Evolutionary conservation across 192 early-diverging fungal species (phyloP).

Genomic region (Coemansia umbellata): DNA sequence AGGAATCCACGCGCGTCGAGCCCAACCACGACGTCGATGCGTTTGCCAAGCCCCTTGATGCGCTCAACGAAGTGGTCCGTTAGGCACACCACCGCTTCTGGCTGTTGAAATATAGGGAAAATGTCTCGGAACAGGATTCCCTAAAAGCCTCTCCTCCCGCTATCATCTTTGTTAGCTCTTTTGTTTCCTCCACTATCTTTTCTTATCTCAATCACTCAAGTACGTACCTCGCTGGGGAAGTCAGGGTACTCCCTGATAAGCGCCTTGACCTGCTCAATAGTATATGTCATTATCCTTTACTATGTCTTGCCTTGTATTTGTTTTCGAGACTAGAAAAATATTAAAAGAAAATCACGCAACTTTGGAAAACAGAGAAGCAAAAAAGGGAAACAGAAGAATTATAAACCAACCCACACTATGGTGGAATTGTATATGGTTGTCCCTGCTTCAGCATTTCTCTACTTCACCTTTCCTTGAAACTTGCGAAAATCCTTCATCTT

Average conservation of each 20-base stretch:
- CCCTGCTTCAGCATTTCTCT: too few species aligned
- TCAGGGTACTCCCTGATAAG: slow-evolving; percentile 62
- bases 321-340: background rate
- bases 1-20: slow-evolving; percentile 98
- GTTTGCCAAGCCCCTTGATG: slow-evolving; percentile 59
- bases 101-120: slow-evolving; percentile 95
- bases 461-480: too few species aligned
- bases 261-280: slow-evolving; percentile 47
- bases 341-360: too few species aligned
- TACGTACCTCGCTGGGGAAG: slow-evolving; percentile 70
- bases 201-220: background rate
- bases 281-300: slow-evolving; percentile 41
- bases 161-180: background rate
- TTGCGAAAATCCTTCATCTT: too few species aligned
- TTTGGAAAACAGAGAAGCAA: slow-evolving; percentile 2
- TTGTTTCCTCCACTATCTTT: background rate
- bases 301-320: too few species aligned
- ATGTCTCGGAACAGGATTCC: slow-evolving; percentile 98
- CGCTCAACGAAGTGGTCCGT: slow-evolving; percentile 85
- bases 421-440: too few species aligned
- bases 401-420: too few species aligned
- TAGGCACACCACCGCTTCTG: slow-evolving; percentile 85
- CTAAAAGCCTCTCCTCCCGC: slow-evolving; percentile 29
- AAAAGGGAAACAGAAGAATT: too few species aligned
- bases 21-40: slow-evolving; percentile 89